A percentile compares a stretch with the other conserved stretches of the same genome.
Conservation (phyloP, 2,329 filamentous ascomycete species). For the Fusarium solani-melongenae region DNA sequence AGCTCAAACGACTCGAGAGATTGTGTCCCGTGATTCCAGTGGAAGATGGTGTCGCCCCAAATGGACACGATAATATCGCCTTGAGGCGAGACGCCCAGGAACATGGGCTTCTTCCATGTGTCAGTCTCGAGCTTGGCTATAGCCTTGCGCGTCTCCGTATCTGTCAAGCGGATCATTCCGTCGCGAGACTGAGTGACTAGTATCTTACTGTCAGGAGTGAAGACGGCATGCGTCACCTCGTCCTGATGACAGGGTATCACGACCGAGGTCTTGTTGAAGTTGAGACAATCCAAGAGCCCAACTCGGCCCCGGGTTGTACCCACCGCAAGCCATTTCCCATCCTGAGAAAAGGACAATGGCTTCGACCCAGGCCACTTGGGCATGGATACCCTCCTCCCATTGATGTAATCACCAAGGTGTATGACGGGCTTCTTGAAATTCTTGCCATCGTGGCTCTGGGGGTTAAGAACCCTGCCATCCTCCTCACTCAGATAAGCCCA, state of each 20-base stretch:
- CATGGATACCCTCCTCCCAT: slow-evolving; percentile 28
- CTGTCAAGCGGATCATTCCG: slow-evolving; percentile 43
- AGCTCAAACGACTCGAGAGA: slow-evolving; percentile 47
- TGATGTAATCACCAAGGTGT: slow-evolving; percentile 39
- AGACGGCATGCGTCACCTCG: slow-evolving; percentile 41
- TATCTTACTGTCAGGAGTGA: slow-evolving; percentile 39
- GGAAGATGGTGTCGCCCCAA: slow-evolving; percentile 49
- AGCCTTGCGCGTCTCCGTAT: slow-evolving; percentile 27
- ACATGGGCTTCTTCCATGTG: slow-evolving; percentile 42
- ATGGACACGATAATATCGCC: slow-evolving; percentile 47
- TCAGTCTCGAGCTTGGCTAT: slow-evolving; percentile 46
- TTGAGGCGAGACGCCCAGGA: slow-evolving; percentile 44
- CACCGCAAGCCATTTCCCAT: slow-evolving; percentile 40
- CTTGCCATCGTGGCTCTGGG: slow-evolving; percentile 33
- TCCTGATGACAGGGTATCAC: slow-evolving; percentile 40
- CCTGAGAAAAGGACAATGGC: slow-evolving; percentile 40
- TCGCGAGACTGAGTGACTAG: slow-evolving; percentile 43
- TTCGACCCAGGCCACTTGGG: slow-evolving; percentile 37
- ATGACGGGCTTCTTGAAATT: slow-evolving; percentile 39
- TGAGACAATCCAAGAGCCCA: slow-evolving; percentile 34
- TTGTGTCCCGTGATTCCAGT: slow-evolving; percentile 47
- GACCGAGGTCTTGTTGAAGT: slow-evolving; percentile 22
- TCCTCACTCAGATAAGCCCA: slow-evolving; percentile 44
- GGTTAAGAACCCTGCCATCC: slow-evolving; percentile 35
- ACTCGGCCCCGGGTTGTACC: slow-evolving; percentile 37